Conservation (phyloP, 2,329 filamentous ascomycete species). For the Monosporascus sp. region DNA sequence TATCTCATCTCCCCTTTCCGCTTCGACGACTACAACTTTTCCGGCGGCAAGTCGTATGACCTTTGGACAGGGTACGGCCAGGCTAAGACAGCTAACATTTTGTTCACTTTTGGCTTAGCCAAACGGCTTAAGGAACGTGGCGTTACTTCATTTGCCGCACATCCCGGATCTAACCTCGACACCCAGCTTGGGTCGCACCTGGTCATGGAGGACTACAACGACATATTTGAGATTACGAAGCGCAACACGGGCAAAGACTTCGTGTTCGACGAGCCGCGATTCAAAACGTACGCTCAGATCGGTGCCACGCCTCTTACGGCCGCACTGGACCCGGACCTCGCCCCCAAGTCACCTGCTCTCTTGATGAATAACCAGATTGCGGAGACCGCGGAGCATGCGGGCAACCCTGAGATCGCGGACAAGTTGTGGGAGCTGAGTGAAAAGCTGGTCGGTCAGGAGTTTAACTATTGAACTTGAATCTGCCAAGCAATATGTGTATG, state of each 20-base stretch:
- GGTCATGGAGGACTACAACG: slow-evolving; percentile 12
- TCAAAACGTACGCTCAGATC: slow-evolving; percentile 33
- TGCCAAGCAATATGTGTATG: too few species aligned
- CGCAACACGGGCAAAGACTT: slow-evolving; percentile 12
- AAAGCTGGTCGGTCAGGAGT: slow-evolving; percentile 31
- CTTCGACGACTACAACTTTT: slow-evolving; percentile 38
- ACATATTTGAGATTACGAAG: slow-evolving; percentile 22
- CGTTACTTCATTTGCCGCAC: slow-evolving; percentile 27
- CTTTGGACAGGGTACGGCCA: slow-evolving; percentile 40
- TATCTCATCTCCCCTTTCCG: slow-evolving; percentile 27
- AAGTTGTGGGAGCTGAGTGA: slow-evolving; percentile 42
- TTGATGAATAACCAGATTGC: slow-evolving; percentile 35
- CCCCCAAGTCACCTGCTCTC: slow-evolving; percentile 29
- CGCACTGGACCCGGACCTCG: slow-evolving; percentile 34
- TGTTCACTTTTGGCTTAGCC: slow-evolving; percentile 31
- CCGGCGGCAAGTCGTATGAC: slow-evolving; percentile 31
- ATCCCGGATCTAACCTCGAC: slow-evolving; percentile 29
- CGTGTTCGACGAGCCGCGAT: slow-evolving; percentile 18
- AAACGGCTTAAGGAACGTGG: slow-evolving; percentile 25
- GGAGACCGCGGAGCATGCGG: slow-evolving; percentile 24
- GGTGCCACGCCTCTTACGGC: slow-evolving; percentile 36
- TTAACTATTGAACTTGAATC: slow-evolving; percentile 9
- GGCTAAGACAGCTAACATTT: slow-evolving; percentile 43
- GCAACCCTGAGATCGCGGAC: slow-evolving; percentile 31
- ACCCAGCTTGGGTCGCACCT: slow-evolving; percentile 24